These are phyloP conservation scores for Hyphopichia fennica DNA, from an alignment of 1,139 yeast genomes.

Conservation along the genomic window DNA sequence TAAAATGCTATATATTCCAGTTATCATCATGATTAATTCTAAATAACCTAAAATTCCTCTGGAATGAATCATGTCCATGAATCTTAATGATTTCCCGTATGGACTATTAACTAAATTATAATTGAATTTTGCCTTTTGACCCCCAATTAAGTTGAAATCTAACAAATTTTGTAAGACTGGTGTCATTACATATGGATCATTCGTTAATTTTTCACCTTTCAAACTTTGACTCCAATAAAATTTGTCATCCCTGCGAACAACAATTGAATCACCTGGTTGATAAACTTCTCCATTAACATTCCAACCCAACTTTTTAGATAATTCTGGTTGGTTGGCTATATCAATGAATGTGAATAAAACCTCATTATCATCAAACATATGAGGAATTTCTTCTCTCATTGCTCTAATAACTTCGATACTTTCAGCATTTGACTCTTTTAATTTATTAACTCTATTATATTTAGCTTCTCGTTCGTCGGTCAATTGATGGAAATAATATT, in stretches of 20 bases:
- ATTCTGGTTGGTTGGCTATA: slow-evolving; percentile 31
- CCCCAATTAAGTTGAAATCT: slow-evolving; percentile 23
- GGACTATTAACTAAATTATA: slow-evolving; percentile 45
- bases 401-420: slow-evolving; percentile 41
- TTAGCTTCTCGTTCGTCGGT: slow-evolving; percentile 42
- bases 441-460: slow-evolving; percentile 34
- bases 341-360: slow-evolving; percentile 56
- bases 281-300: slow-evolving; percentile 32
- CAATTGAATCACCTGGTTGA: slow-evolving; percentile 44
- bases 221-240: slow-evolving; percentile 35
- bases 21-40: slow-evolving; percentile 14
- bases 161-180: slow-evolving; percentile 32
- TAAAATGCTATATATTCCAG: neutral
- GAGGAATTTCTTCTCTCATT: slow-evolving; percentile 51
- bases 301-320: slow-evolving; percentile 43
- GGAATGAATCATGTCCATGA: slow-evolving; percentile 46
- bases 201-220: slow-evolving; percentile 27
- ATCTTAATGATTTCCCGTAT: slow-evolving; percentile 33
- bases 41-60: slow-evolving; percentile 48
- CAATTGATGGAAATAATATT: slow-evolving; percentile 43
- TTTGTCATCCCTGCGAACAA: slow-evolving; percentile 31
- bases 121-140: slow-evolving; percentile 10
- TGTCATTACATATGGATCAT: slow-evolving; percentile 29
- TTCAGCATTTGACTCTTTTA: slow-evolving; percentile 46
- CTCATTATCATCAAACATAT: slow-evolving; percentile 42